Conservation (phyloP, 108 stramenopile species). For the Cyclotella baltica region DNA sequence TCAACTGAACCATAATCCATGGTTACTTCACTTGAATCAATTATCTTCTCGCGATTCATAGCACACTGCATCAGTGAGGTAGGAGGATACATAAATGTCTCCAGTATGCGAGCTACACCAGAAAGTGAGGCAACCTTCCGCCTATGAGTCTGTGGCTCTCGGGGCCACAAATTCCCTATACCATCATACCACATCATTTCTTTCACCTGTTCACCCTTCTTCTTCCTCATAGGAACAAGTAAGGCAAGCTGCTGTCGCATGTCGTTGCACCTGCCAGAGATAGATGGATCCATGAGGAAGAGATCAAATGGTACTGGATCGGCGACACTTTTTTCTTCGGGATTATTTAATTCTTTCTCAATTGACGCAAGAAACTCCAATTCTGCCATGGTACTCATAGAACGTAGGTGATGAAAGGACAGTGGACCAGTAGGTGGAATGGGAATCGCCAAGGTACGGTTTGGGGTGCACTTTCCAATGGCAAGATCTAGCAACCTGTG, state of each 20-base stretch:
- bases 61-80: slow-evolving; percentile 15
- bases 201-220: neutral
- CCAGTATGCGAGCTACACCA: slow-evolving; percentile 17
- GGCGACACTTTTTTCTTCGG: slow-evolving; percentile 10
- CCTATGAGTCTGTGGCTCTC: neutral
- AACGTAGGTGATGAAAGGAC: neutral
- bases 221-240: slow-evolving; percentile 6
- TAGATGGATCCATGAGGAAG: slow-evolving; percentile 6
- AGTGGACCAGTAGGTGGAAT: slow-evolving; percentile 6
- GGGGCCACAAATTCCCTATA: neutral
- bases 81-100: slow-evolving; percentile 1
- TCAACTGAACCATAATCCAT: neutral
- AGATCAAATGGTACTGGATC: slow-evolving; percentile 10
- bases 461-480: neutral
- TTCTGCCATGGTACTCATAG: slow-evolving; percentile 10
- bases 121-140: slow-evolving; percentile 20
- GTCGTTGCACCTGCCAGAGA: neutral
- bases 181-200: slow-evolving; percentile 17
- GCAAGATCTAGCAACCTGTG: slow-evolving; percentile 14
- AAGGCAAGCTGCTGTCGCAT: slow-evolving; percentile 13
- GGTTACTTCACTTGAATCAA: neutral
- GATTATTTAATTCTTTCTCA: slow-evolving; percentile 9
- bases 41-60: slow-evolving; percentile 14
- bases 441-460: neutral
- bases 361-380: slow-evolving; percentile 12